Percentiles rank a stretch among this genome's conserved stretches.
Conservation (phyloP, 192 early-diverging fungal species). For the Gamsiella multidivaricata region DNA sequence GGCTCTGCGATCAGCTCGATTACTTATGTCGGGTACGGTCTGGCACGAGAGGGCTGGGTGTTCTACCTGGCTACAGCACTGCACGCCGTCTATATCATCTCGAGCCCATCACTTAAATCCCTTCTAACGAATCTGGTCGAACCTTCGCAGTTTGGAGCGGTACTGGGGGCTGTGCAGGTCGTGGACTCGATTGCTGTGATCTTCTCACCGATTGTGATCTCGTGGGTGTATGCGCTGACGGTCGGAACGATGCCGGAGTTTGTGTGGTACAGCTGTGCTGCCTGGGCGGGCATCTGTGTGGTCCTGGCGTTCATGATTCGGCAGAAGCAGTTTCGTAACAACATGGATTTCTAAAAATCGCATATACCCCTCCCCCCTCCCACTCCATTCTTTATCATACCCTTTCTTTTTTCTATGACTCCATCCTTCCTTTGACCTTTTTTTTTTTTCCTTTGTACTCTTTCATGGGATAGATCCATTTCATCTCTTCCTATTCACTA, state of each 20-base stretch:
- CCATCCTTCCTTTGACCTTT: neutral
- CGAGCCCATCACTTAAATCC: constrained; percentile 57
- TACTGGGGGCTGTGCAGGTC: constrained; percentile 59
- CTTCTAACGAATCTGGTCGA: constrained; percentile 58
- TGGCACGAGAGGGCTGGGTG: constrained; percentile 28
- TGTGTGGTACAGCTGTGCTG: constrained; percentile 59
- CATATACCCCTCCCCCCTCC: neutral
- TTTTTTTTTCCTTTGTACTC: neutral
- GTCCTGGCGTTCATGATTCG: constrained; percentile 56
- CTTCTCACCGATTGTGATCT: constrained; percentile 57
- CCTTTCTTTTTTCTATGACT: neutral
- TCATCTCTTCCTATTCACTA: too few relatives aligned
- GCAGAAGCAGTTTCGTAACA: constrained; percentile 48
- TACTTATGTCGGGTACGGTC: constrained; percentile 39
- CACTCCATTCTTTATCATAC: neutral
- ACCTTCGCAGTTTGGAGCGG: constrained; percentile 59
- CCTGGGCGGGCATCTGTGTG: constrained; percentile 33
- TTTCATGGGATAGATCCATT: too few relatives aligned
- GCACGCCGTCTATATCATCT: constrained; percentile 44
- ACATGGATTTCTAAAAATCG: constrained; percentile 2
- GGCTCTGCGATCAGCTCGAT: constrained; percentile 51
- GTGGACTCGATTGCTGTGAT: constrained; percentile 60
- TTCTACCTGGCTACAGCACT: constrained; percentile 31
- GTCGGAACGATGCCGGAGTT: constrained; percentile 56
- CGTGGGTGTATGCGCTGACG: constrained; percentile 57